Conservation (phyloP, 1,284 basidiomycete genomes). For the Leccinum fuscescens region DNA sequence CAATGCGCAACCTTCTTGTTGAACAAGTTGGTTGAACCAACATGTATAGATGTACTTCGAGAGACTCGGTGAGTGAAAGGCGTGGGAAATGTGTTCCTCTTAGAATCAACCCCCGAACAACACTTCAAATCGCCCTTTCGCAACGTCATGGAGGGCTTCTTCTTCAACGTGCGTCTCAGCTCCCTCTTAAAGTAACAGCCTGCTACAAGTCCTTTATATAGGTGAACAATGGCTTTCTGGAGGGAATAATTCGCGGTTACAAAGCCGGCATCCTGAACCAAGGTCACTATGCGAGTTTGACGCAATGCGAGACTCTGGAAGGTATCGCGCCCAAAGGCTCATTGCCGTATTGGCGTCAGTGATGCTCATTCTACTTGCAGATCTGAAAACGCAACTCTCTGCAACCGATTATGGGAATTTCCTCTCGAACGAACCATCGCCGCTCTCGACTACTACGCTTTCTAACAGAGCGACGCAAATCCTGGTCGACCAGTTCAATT, state of each 20-base stretch:
- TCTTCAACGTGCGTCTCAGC: slow-evolving; percentile 29
- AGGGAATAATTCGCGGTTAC: slow-evolving; percentile 94
- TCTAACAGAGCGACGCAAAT: slow-evolving; percentile 93
- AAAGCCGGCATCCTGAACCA: slow-evolving; percentile 89
- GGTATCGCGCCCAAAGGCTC: slow-evolving; percentile 41
- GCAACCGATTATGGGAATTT: slow-evolving; percentile 99
- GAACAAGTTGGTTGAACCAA: too few relatives aligned
- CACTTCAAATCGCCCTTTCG: not conserved
- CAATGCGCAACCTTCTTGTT: too few relatives aligned
- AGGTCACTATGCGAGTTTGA: slow-evolving; percentile 89
- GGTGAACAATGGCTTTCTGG: slow-evolving; percentile 83
- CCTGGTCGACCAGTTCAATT: slow-evolving; percentile 97
- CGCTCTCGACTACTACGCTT: slow-evolving; percentile 92
- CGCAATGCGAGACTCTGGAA: slow-evolving; percentile 97
- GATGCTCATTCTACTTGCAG: slow-evolving; percentile 40
- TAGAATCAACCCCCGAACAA: not conserved
- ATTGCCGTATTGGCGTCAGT: slow-evolving; percentile 35
- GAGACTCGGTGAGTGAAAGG: not conserved
- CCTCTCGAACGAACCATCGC: slow-evolving; percentile 94
- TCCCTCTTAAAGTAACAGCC: not conserved
- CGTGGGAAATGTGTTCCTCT: slow-evolving; percentile 26
- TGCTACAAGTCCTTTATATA: slow-evolving; percentile 31
- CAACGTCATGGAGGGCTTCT: slow-evolving; percentile 27
- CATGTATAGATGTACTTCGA: too few relatives aligned
- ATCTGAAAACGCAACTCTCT: slow-evolving; percentile 89